Evolutionary conservation across 192 early-diverging fungal genomes (phyloP), one percentile per base, ranked within the genome.

Genomic region (Funneliformis geosporum): DNA sequence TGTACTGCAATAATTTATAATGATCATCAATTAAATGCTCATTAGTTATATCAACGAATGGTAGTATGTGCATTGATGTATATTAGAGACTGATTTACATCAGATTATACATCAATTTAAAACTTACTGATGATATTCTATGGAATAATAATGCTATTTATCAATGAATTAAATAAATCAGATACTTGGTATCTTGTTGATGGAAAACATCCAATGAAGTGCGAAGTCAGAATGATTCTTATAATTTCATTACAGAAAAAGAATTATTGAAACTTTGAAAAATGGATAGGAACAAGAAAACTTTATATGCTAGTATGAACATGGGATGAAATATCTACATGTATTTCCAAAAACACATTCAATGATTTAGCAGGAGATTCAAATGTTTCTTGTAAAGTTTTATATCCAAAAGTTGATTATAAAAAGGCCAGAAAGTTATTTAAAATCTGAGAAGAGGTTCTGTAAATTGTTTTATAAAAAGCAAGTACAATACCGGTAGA

Each of bases 161-260:
- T 1, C 7, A 33, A n/a, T 75, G n/a, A 62, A 59, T 33, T 61
- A 33, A 11, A 8, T 61, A 75, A 16, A 42, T 38, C 40, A 38
- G 59, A 62, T 61, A 33, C 39, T 39, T 75, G 74, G 59, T 75
- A 75, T 62, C 61, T 75, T 4, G 74, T 75, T 0, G 74, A 75
- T 75, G 74, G 74, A 14, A 60, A 59, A 27, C 0, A 60, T 8
- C 73, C 73, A 12, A 75, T 18, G 74, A 14, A 61, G 18, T 75
- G 5, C 39, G n/a, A 11, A 25, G 27, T 59, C 59, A 75, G 40
- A 38, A 75, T 59, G 61, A 75, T 75, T 62, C 59, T 61, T n/a
- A n/a, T 62, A 33, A 33, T 12, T 61, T 75, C 74, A 10, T 60
- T 38, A 6, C 33, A 75, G 8, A 62, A 43, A 14, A 8, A n/a